phyloP scores from a whole-genome alignment of 2,329 filamentous ascomycete species.

The Pseudocercospora fuligena region DNA sequence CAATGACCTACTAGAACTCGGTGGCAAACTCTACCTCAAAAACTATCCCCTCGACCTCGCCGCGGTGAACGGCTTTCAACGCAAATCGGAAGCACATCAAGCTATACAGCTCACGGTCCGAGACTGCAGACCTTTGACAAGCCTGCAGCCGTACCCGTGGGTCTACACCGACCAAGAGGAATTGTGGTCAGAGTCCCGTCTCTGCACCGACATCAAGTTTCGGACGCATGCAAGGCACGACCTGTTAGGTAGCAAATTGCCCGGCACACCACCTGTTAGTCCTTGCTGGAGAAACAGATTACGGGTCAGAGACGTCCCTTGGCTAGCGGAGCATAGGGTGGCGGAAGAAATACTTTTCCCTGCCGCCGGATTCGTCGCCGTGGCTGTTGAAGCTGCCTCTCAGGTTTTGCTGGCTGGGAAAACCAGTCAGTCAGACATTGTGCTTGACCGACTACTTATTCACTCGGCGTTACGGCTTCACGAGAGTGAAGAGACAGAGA shows the following conservation, averaged over 20 bases:
- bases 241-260: not conserved
- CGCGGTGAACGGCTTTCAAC: not conserved
- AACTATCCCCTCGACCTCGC: not conserved
- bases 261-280: not conserved
- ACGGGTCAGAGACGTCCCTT: not conserved
- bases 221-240: not conserved
- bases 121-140: not conserved
- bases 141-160: not conserved
- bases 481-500: not conserved
- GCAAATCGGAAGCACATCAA: not conserved
- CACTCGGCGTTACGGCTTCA: not conserved
- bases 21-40: not conserved
- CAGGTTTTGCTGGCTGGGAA: not conserved
- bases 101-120: not conserved
- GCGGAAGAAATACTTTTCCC: not conserved
- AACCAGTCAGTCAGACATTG: not conserved
- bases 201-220: not conserved
- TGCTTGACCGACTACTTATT: not conserved
- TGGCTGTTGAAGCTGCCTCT: not conserved
- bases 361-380: not conserved
- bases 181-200: not conserved
- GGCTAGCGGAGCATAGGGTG: not conserved
- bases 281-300: not conserved
- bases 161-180: not conserved
- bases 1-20: not conserved